Percentiles rank a stretch among this genome's conserved stretches.
These are phyloP conservation scores for Talaromyces ruber DNA, from an alignment of 495 filamentous ascomycete genomes.

Conservation along the genomic window DNA sequence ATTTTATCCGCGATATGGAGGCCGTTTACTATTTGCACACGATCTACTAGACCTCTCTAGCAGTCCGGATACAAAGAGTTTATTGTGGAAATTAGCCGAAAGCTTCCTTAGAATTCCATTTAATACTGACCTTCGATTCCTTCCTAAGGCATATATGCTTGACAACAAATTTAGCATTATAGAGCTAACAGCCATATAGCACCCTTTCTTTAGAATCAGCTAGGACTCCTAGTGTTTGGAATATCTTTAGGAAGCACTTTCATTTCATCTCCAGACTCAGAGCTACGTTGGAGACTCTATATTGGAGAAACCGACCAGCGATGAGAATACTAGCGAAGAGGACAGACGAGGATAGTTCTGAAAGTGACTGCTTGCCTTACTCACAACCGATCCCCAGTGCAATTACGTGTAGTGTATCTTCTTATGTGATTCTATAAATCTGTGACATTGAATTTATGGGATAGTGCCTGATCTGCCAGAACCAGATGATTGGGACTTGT, in stretches of 20 bases:
- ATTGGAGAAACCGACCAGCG: background rate
- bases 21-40: background rate
- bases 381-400: background rate
- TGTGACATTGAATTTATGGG: background rate
- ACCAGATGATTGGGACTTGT: background rate
- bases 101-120: background rate
- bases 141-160: background rate
- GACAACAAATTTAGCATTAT: background rate
- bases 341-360: background rate
- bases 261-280: background rate
- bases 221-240: background rate
- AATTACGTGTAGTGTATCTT: background rate
- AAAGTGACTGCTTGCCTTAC: background rate
- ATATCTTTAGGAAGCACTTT: background rate
- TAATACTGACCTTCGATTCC: background rate
- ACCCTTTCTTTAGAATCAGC: background rate
- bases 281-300: background rate
- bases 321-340: background rate
- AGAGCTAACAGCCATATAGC: background rate
- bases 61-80: background rate
- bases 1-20: background rate
- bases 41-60: background rate
- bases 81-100: background rate
- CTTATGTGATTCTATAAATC: background rate
- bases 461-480: background rate